A percentile compares a stretch with the other conserved stretches of the same genome.
Conservation (phyloP, 208 protist species). For the Trypanosoma congolense region DNA sequence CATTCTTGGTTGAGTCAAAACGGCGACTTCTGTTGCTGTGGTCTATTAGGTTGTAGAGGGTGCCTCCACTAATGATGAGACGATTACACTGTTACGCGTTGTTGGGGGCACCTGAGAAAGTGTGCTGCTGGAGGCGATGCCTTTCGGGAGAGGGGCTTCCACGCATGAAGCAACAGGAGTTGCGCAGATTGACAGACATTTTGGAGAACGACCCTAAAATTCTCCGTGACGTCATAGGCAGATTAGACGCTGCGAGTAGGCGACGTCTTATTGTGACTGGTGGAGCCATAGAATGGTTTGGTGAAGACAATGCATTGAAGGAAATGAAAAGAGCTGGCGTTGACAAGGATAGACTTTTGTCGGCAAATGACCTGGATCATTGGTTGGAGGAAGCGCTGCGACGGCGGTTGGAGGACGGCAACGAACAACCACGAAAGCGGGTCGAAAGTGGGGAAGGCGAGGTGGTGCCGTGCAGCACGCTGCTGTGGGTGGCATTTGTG, state of each 20-base stretch:
- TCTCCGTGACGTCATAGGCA: constrained; percentile 73
- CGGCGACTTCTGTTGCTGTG: neutral
- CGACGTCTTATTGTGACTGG: constrained; percentile 78
- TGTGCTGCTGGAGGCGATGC: neutral
- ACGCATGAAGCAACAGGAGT: constrained; percentile 31
- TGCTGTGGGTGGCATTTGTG: constrained; percentile 71
- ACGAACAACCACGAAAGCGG: neutral
- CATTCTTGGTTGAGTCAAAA: neutral
- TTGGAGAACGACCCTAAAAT: constrained; percentile 82
- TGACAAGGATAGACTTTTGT: constrained; percentile 79
- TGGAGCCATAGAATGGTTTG: constrained; percentile 90
- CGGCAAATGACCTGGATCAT: constrained; percentile 88
- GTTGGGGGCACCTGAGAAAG: neutral
- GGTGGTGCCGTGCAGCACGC: constrained; percentile 40
- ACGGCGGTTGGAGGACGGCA: constrained; percentile 31
- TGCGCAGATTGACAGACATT: constrained; percentile 52
- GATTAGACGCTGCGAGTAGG: constrained; percentile 65
- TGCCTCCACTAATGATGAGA: neutral
- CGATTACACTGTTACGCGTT: constrained; percentile 3
- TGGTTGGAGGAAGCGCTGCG: constrained; percentile 85
- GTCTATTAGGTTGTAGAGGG: neutral
- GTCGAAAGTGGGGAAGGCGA: constrained; percentile 7
- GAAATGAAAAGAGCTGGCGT: constrained; percentile 78
- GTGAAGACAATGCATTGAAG: constrained; percentile 70
- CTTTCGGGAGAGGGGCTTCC: neutral